Evolutionary conservation across 768 basidiomycete genomes (phyloP), one percentile per base, ranked within the genome.

Genomic region (Amyloporia xantha): DNA sequence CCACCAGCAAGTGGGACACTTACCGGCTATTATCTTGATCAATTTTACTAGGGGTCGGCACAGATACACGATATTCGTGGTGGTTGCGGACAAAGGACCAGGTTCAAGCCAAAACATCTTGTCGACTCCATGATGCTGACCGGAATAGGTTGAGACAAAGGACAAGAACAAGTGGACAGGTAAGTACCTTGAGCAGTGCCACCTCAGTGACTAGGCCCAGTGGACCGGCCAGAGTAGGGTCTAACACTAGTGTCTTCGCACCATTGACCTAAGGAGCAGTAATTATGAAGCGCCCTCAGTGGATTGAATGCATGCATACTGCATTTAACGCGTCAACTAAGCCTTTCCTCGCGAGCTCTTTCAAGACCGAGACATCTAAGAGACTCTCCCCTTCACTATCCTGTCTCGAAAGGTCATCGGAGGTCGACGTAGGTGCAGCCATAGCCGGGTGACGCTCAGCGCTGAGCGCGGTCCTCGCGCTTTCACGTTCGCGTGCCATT

Each of bases 91-190:
- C 40, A 98, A 68, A 7, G 90, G 84, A 15, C 94, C 94, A 10
- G 85, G 67, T 67, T 98, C 96, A 20, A 99, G 80, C 95, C 96
- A 99, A 70, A 94, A 96, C 90, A 99, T 95, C 74, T 96, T 96
- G 71, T 97, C 94, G 2, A 99, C 91, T 4, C 92, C 94, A 81
- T 98, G 94, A 62, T 98, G 89, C 95, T 98, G 57, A 48, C 20
- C 11, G 24, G n/a, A 15, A 23, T 41, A 6, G 44, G 5, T 48
- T 61, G 23, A 56, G 27, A n/a, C n/a, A 7, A 33, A 7, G 7
- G 30, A 7, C 9, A 33, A 33, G 30, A 7, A 33, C 30, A 33
- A 7, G 30, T 3, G 24, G 4, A 24, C 3, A 26, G 12, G 11
- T 30, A 60, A 58, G 24, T 44, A 93, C 96, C 82, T 98, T 97